phyloP scores from a whole-genome alignment of 805 yeast species.

The Saturnispora besseyi region DNA sequence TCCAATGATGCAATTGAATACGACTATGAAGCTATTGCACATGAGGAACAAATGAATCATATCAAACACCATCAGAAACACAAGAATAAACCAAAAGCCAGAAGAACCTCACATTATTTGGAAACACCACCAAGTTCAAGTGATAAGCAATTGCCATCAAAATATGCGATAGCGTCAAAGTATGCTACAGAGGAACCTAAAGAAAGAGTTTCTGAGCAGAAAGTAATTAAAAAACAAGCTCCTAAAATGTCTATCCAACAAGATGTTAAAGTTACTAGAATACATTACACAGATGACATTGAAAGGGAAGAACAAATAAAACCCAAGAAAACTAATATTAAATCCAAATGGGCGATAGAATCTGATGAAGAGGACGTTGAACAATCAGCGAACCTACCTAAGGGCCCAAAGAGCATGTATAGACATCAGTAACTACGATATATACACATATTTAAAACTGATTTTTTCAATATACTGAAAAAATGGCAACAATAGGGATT shows the following conservation, averaged over 20 bases:
- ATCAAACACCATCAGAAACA: background rate
- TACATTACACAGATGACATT: constrained; percentile 1
- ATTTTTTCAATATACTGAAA: no score
- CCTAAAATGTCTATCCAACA: background rate
- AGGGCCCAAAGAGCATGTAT: background rate
- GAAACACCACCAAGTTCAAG: constrained; percentile 6
- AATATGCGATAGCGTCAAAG: background rate
- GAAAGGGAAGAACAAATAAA: background rate
- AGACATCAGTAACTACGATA: background rate
- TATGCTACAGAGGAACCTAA: background rate
- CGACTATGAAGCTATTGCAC: constrained; percentile 6
- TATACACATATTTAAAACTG: no score
- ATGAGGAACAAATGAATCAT: background rate
- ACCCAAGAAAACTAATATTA: background rate
- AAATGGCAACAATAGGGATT: no score
- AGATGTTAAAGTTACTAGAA: background rate
- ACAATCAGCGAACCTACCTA: background rate
- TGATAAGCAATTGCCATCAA: background rate
- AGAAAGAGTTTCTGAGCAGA: background rate
- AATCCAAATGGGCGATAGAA: constrained; percentile 4
- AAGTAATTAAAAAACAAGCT: background rate
- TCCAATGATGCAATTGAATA: constrained; percentile 3
- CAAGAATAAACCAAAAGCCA: background rate
- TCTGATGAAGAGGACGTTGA: background rate
- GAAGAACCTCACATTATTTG: background rate